Evolutionary conservation across 768 basidiomycete genomes (phyloP).

Genomic region (Rhodotorula kratochvilovae): DNA sequence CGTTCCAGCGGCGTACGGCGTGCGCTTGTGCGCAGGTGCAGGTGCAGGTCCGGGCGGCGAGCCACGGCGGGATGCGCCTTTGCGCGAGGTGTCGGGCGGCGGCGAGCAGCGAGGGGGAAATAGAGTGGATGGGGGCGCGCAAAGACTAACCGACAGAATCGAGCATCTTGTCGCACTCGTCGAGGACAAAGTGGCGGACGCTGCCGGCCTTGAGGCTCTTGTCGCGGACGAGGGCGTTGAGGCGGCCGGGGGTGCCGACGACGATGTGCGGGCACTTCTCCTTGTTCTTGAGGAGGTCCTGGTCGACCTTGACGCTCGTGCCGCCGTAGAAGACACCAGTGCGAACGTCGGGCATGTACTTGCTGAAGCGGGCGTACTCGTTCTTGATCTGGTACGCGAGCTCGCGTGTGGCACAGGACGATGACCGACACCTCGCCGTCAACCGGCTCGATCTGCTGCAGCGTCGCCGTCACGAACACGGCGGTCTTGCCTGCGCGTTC

Average conservation of each 20-base stretch:
- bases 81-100: background rate
- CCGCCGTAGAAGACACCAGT: slow-evolving; percentile 98
- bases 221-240: slow-evolving; percentile 91
- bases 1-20: no score
- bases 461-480: slow-evolving; percentile 93
- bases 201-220: slow-evolving; percentile 91
- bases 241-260: slow-evolving; percentile 93
- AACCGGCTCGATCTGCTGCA: slow-evolving; percentile 96
- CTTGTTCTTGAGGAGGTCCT: slow-evolving; percentile 90
- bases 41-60: no score
- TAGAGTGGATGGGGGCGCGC: background rate
- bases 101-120: background rate
- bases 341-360: slow-evolving; percentile 99
- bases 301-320: slow-evolving; percentile 87
- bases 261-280: slow-evolving; percentile 96
- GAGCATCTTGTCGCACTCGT: slow-evolving; percentile 99
- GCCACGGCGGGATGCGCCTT: no score
- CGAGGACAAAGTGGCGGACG: slow-evolving; percentile 98
- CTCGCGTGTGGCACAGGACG: slow-evolving; percentile 96
- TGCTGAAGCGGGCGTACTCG: slow-evolving; percentile 97
- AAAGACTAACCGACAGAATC: slow-evolving; percentile 99
- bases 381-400: slow-evolving; percentile 99
- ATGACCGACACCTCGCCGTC: slow-evolving; percentile 96
- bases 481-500: slow-evolving; percentile 89
- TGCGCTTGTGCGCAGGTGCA: no score